Evolutionary conservation across 768 basidiomycete species (phyloP).

Genomic region (Rhodotorula sphaerocarpa): DNA sequence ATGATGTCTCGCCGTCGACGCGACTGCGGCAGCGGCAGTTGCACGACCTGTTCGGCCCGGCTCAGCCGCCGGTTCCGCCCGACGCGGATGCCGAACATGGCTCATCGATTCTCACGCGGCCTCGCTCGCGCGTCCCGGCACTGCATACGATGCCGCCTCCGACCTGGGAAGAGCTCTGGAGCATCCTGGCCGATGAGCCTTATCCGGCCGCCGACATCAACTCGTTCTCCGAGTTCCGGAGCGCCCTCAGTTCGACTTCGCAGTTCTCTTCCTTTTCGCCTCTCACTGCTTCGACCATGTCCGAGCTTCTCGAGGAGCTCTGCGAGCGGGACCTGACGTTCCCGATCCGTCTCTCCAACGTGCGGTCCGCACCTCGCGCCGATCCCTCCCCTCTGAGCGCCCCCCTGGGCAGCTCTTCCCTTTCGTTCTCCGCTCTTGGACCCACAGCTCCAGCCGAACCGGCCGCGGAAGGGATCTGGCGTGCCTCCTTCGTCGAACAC

Average conservation of each 20-base stretch:
- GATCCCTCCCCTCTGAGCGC: no score
- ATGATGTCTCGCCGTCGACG: not conserved
- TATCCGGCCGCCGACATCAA: constrained; percentile 5
- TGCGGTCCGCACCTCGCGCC: no score
- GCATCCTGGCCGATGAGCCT: not conserved
- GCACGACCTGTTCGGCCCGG: constrained; percentile 12
- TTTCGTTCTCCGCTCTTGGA: no score
- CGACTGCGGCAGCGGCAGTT: not conserved
- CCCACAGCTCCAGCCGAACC: not conserved
- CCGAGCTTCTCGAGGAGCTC: constrained; percentile 1
- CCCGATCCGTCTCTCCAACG: constrained; percentile 4
- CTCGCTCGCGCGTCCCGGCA: not conserved
- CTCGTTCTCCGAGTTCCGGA: constrained; percentile 9
- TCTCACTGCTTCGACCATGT: not conserved
- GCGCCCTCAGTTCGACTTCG: not conserved
- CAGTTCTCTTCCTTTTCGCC: not conserved
- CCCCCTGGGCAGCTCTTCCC: no score
- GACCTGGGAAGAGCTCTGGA: constrained; percentile 18
- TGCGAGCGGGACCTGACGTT: constrained; percentile 4
- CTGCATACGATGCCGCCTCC: not conserved
- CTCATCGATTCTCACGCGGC: constrained; percentile 3
- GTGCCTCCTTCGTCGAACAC: constrained; percentile 13
- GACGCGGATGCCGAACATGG: no score
- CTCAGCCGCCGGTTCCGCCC: not conserved
- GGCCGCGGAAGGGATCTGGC: constrained; percentile 22